Conservation (phyloP, 108 stramenopile species). For the Conticribra weissflogii region DNA sequence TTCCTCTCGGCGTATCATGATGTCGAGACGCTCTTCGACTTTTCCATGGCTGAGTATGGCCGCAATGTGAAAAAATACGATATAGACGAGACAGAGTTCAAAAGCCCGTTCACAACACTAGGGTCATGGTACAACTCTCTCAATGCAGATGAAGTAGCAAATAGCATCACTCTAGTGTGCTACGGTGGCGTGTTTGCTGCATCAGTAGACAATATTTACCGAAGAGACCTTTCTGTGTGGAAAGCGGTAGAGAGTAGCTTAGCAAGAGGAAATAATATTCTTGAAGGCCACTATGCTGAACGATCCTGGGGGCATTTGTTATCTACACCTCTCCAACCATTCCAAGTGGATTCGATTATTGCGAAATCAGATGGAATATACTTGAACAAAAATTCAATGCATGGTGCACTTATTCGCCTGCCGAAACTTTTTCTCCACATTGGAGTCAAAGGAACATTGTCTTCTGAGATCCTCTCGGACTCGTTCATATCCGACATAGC, state of each 20-base stretch:
- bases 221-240: conserved; percentile 18
- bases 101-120: conserved; percentile 31
- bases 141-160: not conserved
- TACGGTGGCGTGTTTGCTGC: conserved; percentile 42
- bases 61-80: conserved; percentile 13
- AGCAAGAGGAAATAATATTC: conserved; percentile 49
- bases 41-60: conserved; percentile 11
- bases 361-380: conserved; percentile 16
- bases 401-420: conserved; percentile 6
- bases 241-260: conserved; percentile 12
- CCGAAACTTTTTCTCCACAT: conserved; percentile 19
- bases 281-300: conserved; percentile 60
- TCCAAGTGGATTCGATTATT: conserved; percentile 21
- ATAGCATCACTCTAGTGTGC: conserved; percentile 35
- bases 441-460: conserved; percentile 23
- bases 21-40: not conserved
- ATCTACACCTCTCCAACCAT: conserved; percentile 16
- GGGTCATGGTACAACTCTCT: conserved; percentile 38
- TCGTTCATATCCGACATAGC: conserved; percentile 1
- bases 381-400: conserved; percentile 17
- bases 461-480: conserved; percentile 11
- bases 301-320: conserved; percentile 47
- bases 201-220: conserved; percentile 5
- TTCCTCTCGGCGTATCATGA: conserved; percentile 38
- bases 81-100: conserved; percentile 29